These are phyloP conservation scores for Paraglomus brasilianum DNA, from an alignment of 192 early-diverging fungal species.

Conservation along the genomic window DNA sequence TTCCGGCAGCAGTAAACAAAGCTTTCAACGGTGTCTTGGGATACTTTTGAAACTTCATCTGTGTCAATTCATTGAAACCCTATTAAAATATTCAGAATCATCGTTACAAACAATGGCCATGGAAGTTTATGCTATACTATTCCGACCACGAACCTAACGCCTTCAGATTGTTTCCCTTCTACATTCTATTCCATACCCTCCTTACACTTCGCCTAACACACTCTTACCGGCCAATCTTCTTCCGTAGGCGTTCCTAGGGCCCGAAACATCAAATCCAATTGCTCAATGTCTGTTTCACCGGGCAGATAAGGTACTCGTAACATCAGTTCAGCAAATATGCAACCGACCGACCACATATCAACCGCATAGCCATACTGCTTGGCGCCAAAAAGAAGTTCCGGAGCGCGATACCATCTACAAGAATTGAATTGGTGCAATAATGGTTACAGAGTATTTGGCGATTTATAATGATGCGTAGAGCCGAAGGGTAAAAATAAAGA, in stretches of 20 bases:
- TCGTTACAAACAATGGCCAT: neutral
- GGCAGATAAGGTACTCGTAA: conserved; percentile 88
- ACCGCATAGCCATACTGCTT: conserved; percentile 83
- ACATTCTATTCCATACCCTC: too few relatives aligned
- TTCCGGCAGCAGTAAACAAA: conserved; percentile 81
- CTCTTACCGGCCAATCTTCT: conserved; percentile 71
- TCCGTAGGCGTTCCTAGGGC: conserved; percentile 81
- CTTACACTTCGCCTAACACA: too few relatives aligned
- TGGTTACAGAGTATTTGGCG: too few relatives aligned
- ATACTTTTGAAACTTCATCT: conserved; percentile 68
- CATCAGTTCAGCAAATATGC: conserved; percentile 98
- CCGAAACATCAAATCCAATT: conserved; percentile 73
- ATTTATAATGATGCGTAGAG: neutral
- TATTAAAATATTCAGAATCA: conserved; percentile 27
- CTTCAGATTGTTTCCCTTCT: neutral
- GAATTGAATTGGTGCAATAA: too few relatives aligned
- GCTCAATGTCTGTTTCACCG: conserved; percentile 76
- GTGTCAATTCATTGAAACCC: conserved; percentile 69
- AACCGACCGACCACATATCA: conserved; percentile 97
- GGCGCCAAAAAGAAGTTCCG: conserved; percentile 90
- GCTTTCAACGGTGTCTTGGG: conserved; percentile 68
- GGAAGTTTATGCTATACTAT: neutral
- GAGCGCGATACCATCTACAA: conserved; percentile 90
- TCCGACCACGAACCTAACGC: neutral
- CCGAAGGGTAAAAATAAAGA: neutral